phyloP scores from a whole-genome alignment of 2,329 filamentous ascomycete species.

The Phoma sp. region DNA sequence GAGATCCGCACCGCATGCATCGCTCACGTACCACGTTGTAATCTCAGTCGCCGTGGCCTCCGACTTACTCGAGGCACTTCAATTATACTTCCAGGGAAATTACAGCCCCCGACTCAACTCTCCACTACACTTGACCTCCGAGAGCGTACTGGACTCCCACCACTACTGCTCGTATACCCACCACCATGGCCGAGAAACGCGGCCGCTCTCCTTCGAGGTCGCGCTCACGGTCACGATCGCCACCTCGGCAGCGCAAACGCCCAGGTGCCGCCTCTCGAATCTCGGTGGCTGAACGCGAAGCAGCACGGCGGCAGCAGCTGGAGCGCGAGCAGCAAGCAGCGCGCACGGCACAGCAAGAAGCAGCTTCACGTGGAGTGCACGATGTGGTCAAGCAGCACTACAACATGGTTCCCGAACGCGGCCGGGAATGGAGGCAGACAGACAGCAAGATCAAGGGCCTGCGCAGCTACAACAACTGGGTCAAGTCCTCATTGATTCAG shows the following conservation, averaged over 20 bases:
- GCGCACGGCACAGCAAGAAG: conserved; percentile 53
- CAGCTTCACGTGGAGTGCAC: conserved; percentile 66
- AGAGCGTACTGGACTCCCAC: too few species aligned
- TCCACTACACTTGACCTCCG: too few species aligned
- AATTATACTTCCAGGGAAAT: too few species aligned
- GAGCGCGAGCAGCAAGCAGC: conserved; percentile 52
- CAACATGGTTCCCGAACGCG: conserved; percentile 92
- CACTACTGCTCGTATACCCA: neutral
- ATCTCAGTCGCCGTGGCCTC: too few species aligned
- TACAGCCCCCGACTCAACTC: too few species aligned
- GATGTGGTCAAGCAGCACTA: conserved; percentile 94
- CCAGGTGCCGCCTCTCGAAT: conserved; percentile 62
- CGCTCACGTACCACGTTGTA: too few species aligned
- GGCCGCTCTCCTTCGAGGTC: conserved; percentile 42
- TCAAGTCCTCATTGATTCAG: conserved; percentile 96
- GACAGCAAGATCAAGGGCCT: conserved; percentile 95
- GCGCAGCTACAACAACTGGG: conserved; percentile 96
- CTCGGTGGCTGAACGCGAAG: conserved; percentile 69
- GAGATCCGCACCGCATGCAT: too few species aligned
- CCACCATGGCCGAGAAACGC: conserved; percentile 32
- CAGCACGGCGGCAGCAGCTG: conserved; percentile 62
- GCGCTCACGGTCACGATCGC: conserved; percentile 46
- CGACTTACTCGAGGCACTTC: too few species aligned
- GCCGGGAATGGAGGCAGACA: conserved; percentile 91
- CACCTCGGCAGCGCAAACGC: conserved; percentile 70